Evolutionary conservation across 805 yeast genomes (phyloP).

Genomic region (Blastobotrys robertii): DNA sequence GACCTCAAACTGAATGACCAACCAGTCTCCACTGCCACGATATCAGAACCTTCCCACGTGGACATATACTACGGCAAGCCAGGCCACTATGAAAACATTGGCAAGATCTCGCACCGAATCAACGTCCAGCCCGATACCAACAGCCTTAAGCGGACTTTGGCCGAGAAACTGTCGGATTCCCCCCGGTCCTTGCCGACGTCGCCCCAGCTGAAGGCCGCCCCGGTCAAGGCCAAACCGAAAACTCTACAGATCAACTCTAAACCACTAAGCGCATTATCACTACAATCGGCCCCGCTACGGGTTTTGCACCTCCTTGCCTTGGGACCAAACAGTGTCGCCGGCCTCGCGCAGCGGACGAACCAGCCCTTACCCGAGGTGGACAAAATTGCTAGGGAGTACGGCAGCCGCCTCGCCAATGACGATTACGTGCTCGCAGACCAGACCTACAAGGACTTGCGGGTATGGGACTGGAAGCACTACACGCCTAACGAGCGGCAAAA

Average conservation of each 20-base stretch:
- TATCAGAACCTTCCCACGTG: slow-evolving; percentile 15
- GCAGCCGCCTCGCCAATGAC: slow-evolving; percentile 22
- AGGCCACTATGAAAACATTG: slow-evolving; percentile 8
- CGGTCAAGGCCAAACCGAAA: slow-evolving; percentile 9
- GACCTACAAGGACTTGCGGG: slow-evolving; percentile 23
- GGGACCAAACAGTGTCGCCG: slow-evolving; percentile 34
- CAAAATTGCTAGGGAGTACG: slow-evolving; percentile 25
- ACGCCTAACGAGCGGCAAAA: slow-evolving; percentile 23
- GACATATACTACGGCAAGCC: slow-evolving; percentile 10
- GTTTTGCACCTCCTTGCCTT: slow-evolving; percentile 39
- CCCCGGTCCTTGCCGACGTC: slow-evolving; percentile 1
- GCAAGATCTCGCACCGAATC: slow-evolving; percentile 17
- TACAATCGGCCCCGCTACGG: slow-evolving; percentile 24
- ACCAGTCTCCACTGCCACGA: slow-evolving; percentile 8
- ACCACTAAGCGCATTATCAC: slow-evolving; percentile 16
- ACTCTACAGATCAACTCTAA: slow-evolving; percentile 13
- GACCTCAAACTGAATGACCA: slow-evolving; percentile 10
- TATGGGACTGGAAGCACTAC: slow-evolving; percentile 31
- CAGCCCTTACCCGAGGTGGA: slow-evolving; percentile 22
- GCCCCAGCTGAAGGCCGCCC: slow-evolving; percentile 3
- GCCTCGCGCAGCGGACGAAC: slow-evolving; percentile 26
- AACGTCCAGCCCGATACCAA: slow-evolving; percentile 13
- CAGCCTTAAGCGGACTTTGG: slow-evolving; percentile 5
- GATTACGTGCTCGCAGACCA: slow-evolving; percentile 24
- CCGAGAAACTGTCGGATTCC: slow-evolving; percentile 3